Conservation (phyloP, 495 filamentous ascomycete genomes). For the Penicillium antarcticum region DNA sequence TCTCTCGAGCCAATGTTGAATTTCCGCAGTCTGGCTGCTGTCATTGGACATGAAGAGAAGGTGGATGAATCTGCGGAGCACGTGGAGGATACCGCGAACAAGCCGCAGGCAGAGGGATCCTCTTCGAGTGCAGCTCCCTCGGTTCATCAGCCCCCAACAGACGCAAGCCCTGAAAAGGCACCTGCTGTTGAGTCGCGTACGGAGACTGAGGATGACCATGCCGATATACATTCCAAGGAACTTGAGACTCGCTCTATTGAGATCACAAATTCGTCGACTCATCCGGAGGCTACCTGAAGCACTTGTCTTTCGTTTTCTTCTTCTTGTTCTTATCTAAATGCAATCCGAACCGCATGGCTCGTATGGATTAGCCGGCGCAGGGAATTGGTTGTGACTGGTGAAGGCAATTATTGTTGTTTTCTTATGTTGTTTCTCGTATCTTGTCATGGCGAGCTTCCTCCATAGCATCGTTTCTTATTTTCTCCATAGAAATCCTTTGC, state of each 20-base stretch:
- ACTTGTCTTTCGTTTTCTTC: not conserved
- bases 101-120: conserved; percentile 21
- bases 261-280: conserved; percentile 21
- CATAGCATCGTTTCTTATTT: conserved; percentile 9
- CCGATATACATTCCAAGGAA: conserved; percentile 31
- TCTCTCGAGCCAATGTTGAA: conserved; percentile 82
- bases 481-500: not conserved
- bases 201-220: conserved; percentile 8
- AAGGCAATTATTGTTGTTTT: conserved; percentile 3
- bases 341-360: conserved; percentile 14
- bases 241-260: conserved; percentile 40
- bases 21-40: conserved; percentile 81
- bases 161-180: conserved; percentile 3
- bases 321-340: conserved; percentile 3
- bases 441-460: not conserved
- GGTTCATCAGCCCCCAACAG: conserved; percentile 12
- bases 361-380: conserved; percentile 24
- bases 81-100: conserved; percentile 30
- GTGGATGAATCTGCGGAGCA: conserved; percentile 42
- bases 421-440: not conserved
- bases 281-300: conserved; percentile 29
- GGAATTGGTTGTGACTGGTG: not conserved
- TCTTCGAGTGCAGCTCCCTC: conserved; percentile 19
- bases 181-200: conserved; percentile 9
- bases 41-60: conserved; percentile 72